These are phyloP conservation scores for slime mould (Dictyostelium discoideum) DNA, from an alignment of 78 protist species.

Conservation along the genomic window DNA sequence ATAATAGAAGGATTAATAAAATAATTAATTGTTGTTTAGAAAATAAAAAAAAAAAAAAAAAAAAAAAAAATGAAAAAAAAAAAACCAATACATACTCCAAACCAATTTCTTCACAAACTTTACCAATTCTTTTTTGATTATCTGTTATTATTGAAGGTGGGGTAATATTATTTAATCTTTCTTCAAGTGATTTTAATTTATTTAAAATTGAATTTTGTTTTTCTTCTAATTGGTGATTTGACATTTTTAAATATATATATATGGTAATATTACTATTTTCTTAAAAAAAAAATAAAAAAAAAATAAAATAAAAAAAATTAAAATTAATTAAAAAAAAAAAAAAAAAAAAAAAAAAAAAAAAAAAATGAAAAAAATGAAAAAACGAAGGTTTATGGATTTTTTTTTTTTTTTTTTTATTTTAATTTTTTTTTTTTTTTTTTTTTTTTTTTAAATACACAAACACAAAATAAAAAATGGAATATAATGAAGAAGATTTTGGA, in stretches of 20 bases:
- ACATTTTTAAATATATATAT: background rate
- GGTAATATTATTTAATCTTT: conserved; percentile 9
- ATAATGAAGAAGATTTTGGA: conserved; percentile 11
- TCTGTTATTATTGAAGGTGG: background rate
- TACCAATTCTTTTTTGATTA: conserved; percentile 17
- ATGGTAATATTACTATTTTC: background rate
- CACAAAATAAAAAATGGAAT: conserved; percentile 20
- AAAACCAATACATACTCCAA: conserved; percentile 8
- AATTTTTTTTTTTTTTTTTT: background rate
- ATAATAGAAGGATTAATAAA: no score
- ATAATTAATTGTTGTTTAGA: no score
- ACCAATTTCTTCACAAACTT: background rate
- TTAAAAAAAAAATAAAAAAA: background rate
- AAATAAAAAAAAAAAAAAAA: background rate
- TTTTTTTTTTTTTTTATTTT: background rate
- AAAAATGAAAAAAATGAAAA: background rate
- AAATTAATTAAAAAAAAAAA: background rate
- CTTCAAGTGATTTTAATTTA: background rate
- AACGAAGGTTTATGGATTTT: background rate
- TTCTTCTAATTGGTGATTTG: background rate
- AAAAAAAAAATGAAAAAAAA: background rate
- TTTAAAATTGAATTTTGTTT: conserved; percentile 26
- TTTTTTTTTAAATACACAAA: background rate
- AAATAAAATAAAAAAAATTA: no score
- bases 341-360: background rate